These are phyloP conservation scores for Xylaria flabelliformis DNA, from an alignment of 495 filamentous ascomycete genomes.

Conservation along the genomic window DNA sequence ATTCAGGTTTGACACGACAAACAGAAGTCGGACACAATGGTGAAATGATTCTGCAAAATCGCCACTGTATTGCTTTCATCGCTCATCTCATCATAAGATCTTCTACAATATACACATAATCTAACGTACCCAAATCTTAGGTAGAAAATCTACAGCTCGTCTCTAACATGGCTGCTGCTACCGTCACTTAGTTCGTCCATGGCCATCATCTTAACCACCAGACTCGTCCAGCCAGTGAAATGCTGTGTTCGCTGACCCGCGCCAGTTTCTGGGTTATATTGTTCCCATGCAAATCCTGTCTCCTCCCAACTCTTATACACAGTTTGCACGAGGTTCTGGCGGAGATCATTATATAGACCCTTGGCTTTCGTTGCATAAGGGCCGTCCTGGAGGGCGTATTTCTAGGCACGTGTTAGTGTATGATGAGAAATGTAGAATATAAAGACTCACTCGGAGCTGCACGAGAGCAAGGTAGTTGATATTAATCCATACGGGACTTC, in stretches of 20 bases:
- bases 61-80: constrained; percentile 15
- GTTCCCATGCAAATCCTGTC: constrained; percentile 98
- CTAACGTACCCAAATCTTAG: constrained; percentile 11
- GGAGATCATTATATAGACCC: constrained; percentile 76
- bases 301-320: constrained; percentile 86
- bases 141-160: constrained; percentile 23
- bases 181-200: constrained; percentile 61
- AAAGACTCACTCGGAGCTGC: constrained; percentile 76
- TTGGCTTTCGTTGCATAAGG: constrained; percentile 73
- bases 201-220: constrained; percentile 97
- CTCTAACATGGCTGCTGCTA: constrained; percentile 16
- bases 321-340: constrained; percentile 85
- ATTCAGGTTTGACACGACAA: not conserved
- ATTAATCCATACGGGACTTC: constrained; percentile 95
- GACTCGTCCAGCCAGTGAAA: constrained; percentile 97
- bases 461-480: constrained; percentile 91
- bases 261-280: constrained; percentile 94
- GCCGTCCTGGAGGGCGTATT: constrained; percentile 61
- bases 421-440: constrained; percentile 27
- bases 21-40: not conserved
- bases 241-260: constrained; percentile 93
- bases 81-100: constrained; percentile 14
- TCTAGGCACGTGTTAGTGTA: constrained; percentile 45
- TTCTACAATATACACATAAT: constrained; percentile 17
- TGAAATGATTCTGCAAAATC: not conserved